Evolutionary conservation across 306 rosid genomes (phyloP).

Genomic region (barrel medic (Medicago truncatula)): DNA sequence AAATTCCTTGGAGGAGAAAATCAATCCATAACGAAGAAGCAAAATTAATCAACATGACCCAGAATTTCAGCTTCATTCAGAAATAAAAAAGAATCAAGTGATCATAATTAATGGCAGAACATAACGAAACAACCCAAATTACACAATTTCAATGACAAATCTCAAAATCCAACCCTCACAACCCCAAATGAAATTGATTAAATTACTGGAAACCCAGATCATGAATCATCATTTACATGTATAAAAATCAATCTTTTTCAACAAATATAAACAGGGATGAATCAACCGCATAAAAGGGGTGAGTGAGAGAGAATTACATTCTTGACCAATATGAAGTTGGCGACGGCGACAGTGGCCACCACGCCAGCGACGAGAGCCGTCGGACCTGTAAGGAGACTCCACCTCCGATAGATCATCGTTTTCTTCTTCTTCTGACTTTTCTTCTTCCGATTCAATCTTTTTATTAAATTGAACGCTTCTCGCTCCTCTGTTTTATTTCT

Average conservation of each 20-base stretch:
- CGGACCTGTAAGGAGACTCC: slow-evolving; percentile 89
- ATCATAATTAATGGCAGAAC: too few species aligned
- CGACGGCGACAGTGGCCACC: slow-evolving; percentile 58
- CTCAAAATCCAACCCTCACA: not conserved
- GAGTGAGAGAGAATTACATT: slow-evolving; percentile 45
- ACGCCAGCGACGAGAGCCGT: slow-evolving; percentile 63
- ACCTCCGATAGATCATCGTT: slow-evolving; percentile 86
- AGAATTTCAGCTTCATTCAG: too few species aligned
- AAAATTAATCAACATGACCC: too few species aligned
- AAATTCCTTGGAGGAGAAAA: too few species aligned
- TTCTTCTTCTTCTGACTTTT: not conserved
- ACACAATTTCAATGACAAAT: not conserved
- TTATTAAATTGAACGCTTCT: too few species aligned
- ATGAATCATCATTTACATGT: not conserved
- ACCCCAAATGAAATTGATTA: not conserved
- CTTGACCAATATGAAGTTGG: slow-evolving; percentile 54
- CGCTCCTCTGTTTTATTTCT: too few species aligned
- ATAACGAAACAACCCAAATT: too few species aligned
- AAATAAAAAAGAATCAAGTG: too few species aligned
- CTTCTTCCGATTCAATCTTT: not conserved
- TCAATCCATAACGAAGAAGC: too few species aligned
- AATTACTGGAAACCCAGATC: slow-evolving; percentile 1
- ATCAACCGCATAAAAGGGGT: not conserved
- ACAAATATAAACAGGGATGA: slow-evolving; percentile 14
- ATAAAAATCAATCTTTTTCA: slow-evolving; percentile 28